A percentile compares a stretch with the other conserved stretches of the same genome.
These are phyloP conservation scores for Dalbergia cultrata DNA, from an alignment of 306 rosid genomes.

Conservation along the genomic window DNA sequence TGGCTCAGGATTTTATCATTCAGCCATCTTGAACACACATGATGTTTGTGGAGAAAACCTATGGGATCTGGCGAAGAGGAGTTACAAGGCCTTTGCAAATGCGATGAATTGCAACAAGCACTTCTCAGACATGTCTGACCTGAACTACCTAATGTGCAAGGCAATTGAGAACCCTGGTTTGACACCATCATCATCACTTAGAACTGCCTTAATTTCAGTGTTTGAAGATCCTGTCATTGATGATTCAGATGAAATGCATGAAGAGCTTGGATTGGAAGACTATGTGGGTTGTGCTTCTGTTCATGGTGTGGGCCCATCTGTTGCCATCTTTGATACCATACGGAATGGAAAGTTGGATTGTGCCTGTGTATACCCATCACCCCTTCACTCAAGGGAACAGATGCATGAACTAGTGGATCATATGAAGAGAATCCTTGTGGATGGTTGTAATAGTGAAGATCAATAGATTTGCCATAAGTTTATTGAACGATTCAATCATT, in stretches of 20 bases:
- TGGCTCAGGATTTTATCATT: constrained; percentile 89
- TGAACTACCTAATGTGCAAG: constrained; percentile 92
- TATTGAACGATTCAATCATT: constrained; percentile 15
- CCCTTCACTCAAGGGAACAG: constrained; percentile 88
- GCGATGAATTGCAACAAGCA: constrained; percentile 82
- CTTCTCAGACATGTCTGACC: constrained; percentile 93
- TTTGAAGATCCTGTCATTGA: constrained; percentile 80
- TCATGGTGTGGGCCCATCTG: constrained; percentile 93
- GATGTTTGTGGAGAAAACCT: constrained; percentile 71
- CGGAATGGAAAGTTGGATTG: constrained; percentile 74
- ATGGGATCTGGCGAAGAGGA: constrained; percentile 85
- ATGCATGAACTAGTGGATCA: constrained; percentile 66
- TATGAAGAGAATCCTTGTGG: constrained; percentile 80
- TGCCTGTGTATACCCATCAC: constrained; percentile 77
- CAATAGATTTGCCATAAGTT: constrained; percentile 42
- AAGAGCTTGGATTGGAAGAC: constrained; percentile 75
- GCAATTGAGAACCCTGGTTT: constrained; percentile 89
- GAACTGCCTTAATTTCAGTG: constrained; percentile 84
- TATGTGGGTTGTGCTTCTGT: constrained; percentile 82
- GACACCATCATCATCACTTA: constrained; percentile 78
- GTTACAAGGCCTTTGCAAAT: constrained; percentile 63
- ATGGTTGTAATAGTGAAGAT: constrained; percentile 46
- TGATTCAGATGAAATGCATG: constrained; percentile 46
- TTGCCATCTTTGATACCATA: constrained; percentile 82
- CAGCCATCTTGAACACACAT: constrained; percentile 85